These are phyloP conservation scores for Kuraishia floccosa DNA, from an alignment of 805 yeast species.

Conservation along the genomic window DNA sequence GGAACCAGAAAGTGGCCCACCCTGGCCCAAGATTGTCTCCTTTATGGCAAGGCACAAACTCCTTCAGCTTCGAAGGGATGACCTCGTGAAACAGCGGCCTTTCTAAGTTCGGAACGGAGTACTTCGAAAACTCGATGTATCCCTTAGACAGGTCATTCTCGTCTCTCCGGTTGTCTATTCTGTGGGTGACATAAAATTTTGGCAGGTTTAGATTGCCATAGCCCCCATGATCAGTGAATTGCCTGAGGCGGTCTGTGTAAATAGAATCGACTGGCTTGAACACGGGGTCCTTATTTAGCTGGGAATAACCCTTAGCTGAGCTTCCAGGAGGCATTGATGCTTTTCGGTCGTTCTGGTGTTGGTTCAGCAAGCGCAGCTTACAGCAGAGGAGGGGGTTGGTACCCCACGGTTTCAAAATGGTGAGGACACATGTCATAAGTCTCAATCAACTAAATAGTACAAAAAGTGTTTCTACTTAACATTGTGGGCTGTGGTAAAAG, in stretches of 20 bases:
- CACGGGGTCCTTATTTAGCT: conserved; percentile 40
- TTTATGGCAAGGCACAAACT: conserved; percentile 45
- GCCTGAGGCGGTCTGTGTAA: conserved; percentile 63
- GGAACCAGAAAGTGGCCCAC: conserved; percentile 96
- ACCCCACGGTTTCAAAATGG: too few relatives aligned
- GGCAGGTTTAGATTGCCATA: conserved; percentile 68
- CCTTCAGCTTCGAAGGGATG: conserved; percentile 30
- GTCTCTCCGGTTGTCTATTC: conserved; percentile 32
- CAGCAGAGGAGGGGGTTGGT: too few relatives aligned
- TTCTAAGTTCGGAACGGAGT: conserved; percentile 60
- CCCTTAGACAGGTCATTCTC: conserved; percentile 20
- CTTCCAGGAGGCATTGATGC: too few relatives aligned
- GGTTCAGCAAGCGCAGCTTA: too few relatives aligned
- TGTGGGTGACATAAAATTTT: conserved; percentile 56
- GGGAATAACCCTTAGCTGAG: too few relatives aligned
- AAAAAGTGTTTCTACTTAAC: too few relatives aligned
- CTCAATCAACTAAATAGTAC: too few relatives aligned
- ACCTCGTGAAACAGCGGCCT: conserved; percentile 58
- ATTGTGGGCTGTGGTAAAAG: too few relatives aligned
- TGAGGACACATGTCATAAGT: too few relatives aligned
- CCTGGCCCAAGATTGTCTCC: conserved; percentile 87
- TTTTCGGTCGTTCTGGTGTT: too few relatives aligned
- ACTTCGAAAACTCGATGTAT: conserved; percentile 47
- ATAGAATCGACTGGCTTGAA: conserved; percentile 70
- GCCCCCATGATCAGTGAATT: conserved; percentile 66